phyloP scores from a whole-genome alignment of 768 basidiomycete species.

The Infundibulicybe gibba region DNA sequence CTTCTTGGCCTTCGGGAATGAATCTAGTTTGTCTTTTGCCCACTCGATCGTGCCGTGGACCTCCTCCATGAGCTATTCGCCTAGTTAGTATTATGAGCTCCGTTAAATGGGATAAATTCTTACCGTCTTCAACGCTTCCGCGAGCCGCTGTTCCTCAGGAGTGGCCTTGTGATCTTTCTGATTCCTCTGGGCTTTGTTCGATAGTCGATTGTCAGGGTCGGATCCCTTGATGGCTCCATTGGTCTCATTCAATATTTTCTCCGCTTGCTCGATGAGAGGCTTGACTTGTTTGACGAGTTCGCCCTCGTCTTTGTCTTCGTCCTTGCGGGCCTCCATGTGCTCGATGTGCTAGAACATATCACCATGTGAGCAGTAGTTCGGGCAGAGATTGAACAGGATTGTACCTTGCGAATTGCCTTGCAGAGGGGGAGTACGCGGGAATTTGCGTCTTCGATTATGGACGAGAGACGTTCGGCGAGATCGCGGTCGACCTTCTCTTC shows the following conservation, averaged over 20 bases:
- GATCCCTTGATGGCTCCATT: constrained; percentile 30
- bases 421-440: constrained; percentile 22
- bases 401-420: constrained; percentile 32
- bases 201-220: constrained; percentile 30
- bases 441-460: constrained; percentile 31
- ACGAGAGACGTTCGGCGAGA: constrained; percentile 30
- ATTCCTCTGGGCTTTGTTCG: constrained; percentile 29
- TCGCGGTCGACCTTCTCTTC: constrained; percentile 19
- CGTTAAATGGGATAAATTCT: constrained; percentile 1
- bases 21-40: constrained; percentile 31
- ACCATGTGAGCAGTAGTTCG: neutral
- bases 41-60: constrained; percentile 35
- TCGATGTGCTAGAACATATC: constrained; percentile 27
- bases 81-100: neutral
- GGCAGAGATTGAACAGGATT: neutral
- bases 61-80: constrained; percentile 25
- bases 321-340: constrained; percentile 24
- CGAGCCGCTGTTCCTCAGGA: constrained; percentile 33
- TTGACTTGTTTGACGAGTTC: constrained; percentile 30
- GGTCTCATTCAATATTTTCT: constrained; percentile 34
- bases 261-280: constrained; percentile 31
- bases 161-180: constrained; percentile 31
- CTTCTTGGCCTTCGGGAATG: constrained; percentile 32
- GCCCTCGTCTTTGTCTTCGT: constrained; percentile 30
- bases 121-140: constrained; percentile 32